Base-by-base conservation (phyloP, 176 grass and related monocot species). In the Stipa capillata region DNA sequence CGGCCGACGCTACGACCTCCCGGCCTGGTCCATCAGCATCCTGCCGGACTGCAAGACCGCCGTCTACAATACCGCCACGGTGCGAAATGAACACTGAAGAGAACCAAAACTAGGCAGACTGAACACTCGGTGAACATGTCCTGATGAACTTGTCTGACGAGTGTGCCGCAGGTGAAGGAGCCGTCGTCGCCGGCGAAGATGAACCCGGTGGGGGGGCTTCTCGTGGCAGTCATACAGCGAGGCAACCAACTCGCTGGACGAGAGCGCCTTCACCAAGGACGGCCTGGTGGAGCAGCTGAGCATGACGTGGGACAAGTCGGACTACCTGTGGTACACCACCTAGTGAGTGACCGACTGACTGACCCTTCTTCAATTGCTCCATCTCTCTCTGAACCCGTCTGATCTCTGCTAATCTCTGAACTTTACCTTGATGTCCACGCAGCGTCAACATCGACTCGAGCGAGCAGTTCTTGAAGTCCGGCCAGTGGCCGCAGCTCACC, bases 261-360 rank as follows among this genome's bases (percentile, higher is more conserved):
- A 78, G 35, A 85, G 71, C 5, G 66, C 90, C n/a, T 99, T 99
- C 81, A 89, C 92, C 74, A 95, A 99, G 89, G 81, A 93, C 75
- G 96, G 96, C 15, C 74, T 99, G 44, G 78, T 92, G 31, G 96
- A 99, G 89, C 96, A 99, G 74, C 60, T 95, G 49, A 76, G 92
- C 81, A 85, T 94, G 89, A 99, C 96, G 47, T 89, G 96, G 92
- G 96, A 99, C 66, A 91, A 91, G 82, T 92, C 96, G 1, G 96
- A 99, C 85, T 99, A 93, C 73, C 84, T 99, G 74, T 99, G 96
- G 96, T 99, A 99, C 88, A 99, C 96, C 20, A 91, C 92, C 29
- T 87, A 89, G 92, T 99, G 73, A 95, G 95, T 92, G 51, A 33
- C 76, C 7, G 2, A 1, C 31, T 3, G 6, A 12, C 16, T 54